Base-by-base conservation (phyloP, 805 yeast species). In the Saccharomyces cerevisiae region DNA sequence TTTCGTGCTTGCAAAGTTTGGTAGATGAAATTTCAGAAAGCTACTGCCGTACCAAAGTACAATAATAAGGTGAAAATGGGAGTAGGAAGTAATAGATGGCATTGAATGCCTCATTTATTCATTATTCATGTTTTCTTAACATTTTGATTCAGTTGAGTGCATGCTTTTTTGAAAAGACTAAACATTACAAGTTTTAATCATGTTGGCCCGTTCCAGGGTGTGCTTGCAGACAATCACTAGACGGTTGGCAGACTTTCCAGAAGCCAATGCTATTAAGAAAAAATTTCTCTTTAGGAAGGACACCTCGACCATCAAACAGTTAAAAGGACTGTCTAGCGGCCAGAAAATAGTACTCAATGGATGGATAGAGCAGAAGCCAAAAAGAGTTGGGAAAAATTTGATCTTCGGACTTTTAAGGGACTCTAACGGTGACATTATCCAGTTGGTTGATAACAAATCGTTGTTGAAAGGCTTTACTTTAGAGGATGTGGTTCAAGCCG, bases 371-470 rank as follows among this genome's bases (percentile, higher is more conserved):
- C 75, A 79, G 24, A 83, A 84, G 59, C 94, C 96, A 0, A 77
- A 85, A 52, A 81, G 82, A 52, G 73, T 87, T 52, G 83, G 92
- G 3, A 82, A 81, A 51, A 70, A 70, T 10, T 73, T 88, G 50
- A 76, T 81, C 1, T 92, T 94, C 73, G 94, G 86, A 2, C 80
- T 79, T 28, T 70, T 92, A 13, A 76, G 98, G 57, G 98, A 91
- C 65, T 64, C 74, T 31, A 73, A 80, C 46, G 97, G 97, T 0
- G 80, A 83, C 49, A 58, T 70, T 8, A 75, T 83, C 8, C 97
- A 91, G 63, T 58, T 88, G 53, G 71, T 79, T 28, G 78, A 74
- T 51, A 66, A 71, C 10, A 68, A 66, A 0, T 58, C 76, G 6
- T 69, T 76, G 6, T 58, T 83, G 43, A 72, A 81, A 47, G 65